A percentile compares a stretch with the other conserved stretches of the same genome.
Evolutionary conservation across 768 basidiomycete genomes (phyloP).

Genomic region (Tylopilus plumbeoviolaceoides): DNA sequence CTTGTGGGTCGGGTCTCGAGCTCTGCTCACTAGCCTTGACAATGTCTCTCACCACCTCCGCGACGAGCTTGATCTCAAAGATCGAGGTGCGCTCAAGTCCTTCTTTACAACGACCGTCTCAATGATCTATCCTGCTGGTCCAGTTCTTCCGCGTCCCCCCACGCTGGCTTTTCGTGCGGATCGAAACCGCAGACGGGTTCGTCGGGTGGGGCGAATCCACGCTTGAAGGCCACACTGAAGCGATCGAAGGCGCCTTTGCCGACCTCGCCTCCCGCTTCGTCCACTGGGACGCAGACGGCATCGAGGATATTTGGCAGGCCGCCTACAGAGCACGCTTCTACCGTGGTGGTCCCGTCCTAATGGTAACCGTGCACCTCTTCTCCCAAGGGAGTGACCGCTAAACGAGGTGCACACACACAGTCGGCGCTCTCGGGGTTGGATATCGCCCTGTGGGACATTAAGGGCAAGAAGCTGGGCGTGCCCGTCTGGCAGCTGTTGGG

Average conservation of each 20-base stretch:
- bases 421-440: constrained; percentile 46
- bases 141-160: constrained; percentile 67
- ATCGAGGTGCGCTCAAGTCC: not conserved
- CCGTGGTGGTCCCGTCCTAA: constrained; percentile 66
- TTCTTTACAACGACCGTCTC: not conserved
- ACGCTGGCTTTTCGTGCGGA: constrained; percentile 68
- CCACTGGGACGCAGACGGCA: not conserved
- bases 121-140: not conserved
- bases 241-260: constrained; percentile 60
- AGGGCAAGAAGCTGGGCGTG: no score
- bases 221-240: constrained; percentile 69
- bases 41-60: not conserved
- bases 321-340: constrained; percentile 69
- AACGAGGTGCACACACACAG: constrained; percentile 18
- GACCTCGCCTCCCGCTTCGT: constrained; percentile 56
- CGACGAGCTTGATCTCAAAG: not conserved
- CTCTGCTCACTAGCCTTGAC: no score
- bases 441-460: not conserved
- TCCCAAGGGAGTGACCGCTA: not conserved
- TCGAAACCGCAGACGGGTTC: constrained; percentile 58
- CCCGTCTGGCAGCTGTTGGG: no score
- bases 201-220: constrained; percentile 77
- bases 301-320: constrained; percentile 66
- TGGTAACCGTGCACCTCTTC: constrained; percentile 35
- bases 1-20: no score